Evolutionary conservation across 352 stramenopile genomes (phyloP).

Genomic region (Phytophthora crassamura): DNA sequence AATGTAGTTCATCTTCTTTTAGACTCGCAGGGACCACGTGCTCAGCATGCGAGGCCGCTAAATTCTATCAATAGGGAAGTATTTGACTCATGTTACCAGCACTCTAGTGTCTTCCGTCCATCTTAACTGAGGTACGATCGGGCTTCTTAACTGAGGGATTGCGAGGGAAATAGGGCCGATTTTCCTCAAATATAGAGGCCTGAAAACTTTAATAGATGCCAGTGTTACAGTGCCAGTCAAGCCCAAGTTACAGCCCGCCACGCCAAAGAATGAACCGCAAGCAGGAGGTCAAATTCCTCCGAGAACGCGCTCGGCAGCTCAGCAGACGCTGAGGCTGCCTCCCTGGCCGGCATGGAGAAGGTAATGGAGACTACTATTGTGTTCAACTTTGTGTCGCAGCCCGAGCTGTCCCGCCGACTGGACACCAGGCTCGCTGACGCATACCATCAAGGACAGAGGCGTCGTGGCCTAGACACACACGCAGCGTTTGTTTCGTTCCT

Average conservation of each 20-base stretch:
- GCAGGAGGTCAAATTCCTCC: conserved; percentile 38
- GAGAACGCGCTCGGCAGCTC: conserved; percentile 21
- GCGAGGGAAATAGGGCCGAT: no score
- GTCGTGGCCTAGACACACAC: no score
- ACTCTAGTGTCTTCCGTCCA: no score
- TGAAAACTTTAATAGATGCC: conserved; percentile 22
- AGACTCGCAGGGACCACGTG: no score
- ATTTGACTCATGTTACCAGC: no score
- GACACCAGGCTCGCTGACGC: conserved; percentile 15
- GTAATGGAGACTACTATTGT: conserved; percentile 33
- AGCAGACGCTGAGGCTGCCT: conserved; percentile 31
- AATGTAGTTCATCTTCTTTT: no score
- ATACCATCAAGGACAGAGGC: conserved; percentile 12
- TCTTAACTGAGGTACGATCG: no score
- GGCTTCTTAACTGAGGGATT: no score
- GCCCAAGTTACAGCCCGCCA: neutral
- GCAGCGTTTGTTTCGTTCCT: no score
- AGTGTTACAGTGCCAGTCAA: conserved; percentile 1
- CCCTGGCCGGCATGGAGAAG: conserved; percentile 27
- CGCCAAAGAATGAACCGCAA: conserved; percentile 35
- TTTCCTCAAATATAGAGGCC: no score
- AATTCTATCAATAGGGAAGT: no score
- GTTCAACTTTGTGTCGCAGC: conserved; percentile 35
- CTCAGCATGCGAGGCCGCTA: no score
- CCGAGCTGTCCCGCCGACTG: conserved; percentile 16